Conservation (phyloP, 1,139 yeast genomes). For the Saccharomycopsis crataegensis region DNA sequence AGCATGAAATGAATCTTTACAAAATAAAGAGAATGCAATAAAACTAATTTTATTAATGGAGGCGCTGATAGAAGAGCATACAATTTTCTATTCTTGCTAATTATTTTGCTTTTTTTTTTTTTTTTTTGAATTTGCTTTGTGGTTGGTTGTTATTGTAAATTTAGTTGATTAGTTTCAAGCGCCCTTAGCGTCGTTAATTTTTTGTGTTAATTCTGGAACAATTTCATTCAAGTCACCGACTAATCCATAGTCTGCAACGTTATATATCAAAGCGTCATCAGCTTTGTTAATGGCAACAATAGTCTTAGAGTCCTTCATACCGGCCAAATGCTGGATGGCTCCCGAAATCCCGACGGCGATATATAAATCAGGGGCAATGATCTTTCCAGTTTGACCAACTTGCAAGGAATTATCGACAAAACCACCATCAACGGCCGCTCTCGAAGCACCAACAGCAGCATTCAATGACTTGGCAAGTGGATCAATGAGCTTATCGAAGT, state of each 20-base stretch:
- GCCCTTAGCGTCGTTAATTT: constrained; percentile 25
- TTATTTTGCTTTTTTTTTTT: no score
- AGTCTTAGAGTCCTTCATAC: constrained; percentile 93
- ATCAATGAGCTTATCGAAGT: constrained; percentile 65
- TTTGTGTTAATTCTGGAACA: constrained; percentile 80
- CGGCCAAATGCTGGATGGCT: constrained; percentile 96
- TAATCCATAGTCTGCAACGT: constrained; percentile 81
- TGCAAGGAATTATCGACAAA: constrained; percentile 96
- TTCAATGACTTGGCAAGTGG: constrained; percentile 81
- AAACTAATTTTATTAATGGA: no score
- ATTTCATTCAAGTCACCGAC: constrained; percentile 84
- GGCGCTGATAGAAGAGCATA: no score
- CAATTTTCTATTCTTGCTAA: no score
- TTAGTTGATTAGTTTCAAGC: no score
- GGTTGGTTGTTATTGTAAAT: no score
- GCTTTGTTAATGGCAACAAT: constrained; percentile 95
- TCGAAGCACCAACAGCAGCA: constrained; percentile 96
- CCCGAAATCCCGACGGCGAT: constrained; percentile 93
- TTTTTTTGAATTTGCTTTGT: no score
- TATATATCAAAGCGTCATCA: constrained; percentile 89
- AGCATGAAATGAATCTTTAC: no score
- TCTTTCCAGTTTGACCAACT: constrained; percentile 97
- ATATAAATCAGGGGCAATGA: constrained; percentile 93
- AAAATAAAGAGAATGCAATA: no score
- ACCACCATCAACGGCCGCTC: constrained; percentile 97